These are phyloP conservation scores for Murraya koenigii DNA, from an alignment of 345 rosid species.

Conservation along the genomic window DNA sequence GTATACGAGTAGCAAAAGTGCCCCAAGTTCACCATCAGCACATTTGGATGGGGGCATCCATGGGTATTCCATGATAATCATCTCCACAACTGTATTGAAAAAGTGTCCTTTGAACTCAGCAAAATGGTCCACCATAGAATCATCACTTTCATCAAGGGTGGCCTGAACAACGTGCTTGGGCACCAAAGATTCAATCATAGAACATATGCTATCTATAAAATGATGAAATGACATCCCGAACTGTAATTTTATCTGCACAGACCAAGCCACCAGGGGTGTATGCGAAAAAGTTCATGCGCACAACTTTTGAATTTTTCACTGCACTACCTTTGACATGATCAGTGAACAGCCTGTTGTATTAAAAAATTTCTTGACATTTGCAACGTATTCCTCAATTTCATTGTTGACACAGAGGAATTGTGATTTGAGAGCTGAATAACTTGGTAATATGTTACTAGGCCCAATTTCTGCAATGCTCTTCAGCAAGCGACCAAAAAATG, in stretches of 20 bases:
- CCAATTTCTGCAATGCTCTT: not conserved
- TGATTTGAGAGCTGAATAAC: not conserved
- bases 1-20: not conserved
- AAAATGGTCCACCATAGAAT: not conserved
- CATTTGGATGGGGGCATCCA: not conserved
- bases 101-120: not conserved
- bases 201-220: not conserved
- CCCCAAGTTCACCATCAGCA: not conserved
- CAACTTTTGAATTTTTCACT: not conserved
- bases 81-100: not conserved
- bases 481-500: not conserved
- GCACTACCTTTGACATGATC: not conserved
- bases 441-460: not conserved
- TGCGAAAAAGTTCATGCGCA: not conserved
- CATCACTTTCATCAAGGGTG: not conserved
- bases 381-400: not conserved
- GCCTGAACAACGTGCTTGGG: conserved; percentile 3
- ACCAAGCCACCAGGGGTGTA: not conserved
- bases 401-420: not conserved
- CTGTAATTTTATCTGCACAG: not conserved
- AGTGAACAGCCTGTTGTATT: not conserved
- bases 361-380: not conserved
- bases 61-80: not conserved
- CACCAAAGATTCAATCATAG: not conserved
- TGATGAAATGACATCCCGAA: not conserved